Percentiles rank a stretch among this genome's conserved stretches.
Conservation (phyloP, 106 monocot species). For the Dactylorhiza incarnata region DNA sequence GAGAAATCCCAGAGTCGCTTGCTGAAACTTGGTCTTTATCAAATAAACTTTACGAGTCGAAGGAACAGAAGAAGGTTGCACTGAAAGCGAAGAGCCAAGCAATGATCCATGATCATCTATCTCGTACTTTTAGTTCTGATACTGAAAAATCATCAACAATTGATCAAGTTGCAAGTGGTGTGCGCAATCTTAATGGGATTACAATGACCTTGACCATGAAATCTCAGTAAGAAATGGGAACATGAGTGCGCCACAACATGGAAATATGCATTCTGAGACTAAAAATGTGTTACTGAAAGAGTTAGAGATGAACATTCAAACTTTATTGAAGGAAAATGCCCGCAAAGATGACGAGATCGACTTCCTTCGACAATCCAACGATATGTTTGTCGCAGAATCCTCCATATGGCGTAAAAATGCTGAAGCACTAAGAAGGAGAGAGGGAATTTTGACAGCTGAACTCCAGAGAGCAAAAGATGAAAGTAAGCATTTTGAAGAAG, state of each 20-base stretch:
- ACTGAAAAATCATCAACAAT: slow-evolving; percentile 32
- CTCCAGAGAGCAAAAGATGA: slow-evolving; percentile 21
- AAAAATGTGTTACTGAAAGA: slow-evolving; percentile 21
- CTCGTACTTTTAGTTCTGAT: slow-evolving; percentile 27
- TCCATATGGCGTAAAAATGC: slow-evolving; percentile 17
- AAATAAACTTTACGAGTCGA: slow-evolving; percentile 18
- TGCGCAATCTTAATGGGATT: slow-evolving; percentile 20
- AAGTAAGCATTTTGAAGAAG: slow-evolving; percentile 26
- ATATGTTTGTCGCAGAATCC: slow-evolving; percentile 17
- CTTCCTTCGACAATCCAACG: slow-evolving; percentile 21
- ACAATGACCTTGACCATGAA: slow-evolving; percentile 29
- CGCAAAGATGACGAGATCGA: slow-evolving; percentile 22
- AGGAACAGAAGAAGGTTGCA: slow-evolving; percentile 8
- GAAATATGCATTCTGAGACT: slow-evolving; percentile 38
- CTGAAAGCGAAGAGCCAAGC: slow-evolving; percentile 25
- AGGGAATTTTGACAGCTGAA: slow-evolving; percentile 20
- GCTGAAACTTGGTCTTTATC: slow-evolving; percentile 25
- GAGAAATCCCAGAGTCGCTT: slow-evolving; percentile 25
- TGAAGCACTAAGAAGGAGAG: slow-evolving; percentile 21
- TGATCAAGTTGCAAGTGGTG: slow-evolving; percentile 16
- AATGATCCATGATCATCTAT: slow-evolving; percentile 40
- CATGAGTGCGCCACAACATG: slow-evolving; percentile 16
- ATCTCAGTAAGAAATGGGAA: slow-evolving; percentile 26
- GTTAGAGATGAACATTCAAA: slow-evolving; percentile 23
- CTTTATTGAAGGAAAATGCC: slow-evolving; percentile 14